Base-by-base conservation (phyloP, 2,329 filamentous ascomycete genomes). In the Onygenales sp. region DNA sequence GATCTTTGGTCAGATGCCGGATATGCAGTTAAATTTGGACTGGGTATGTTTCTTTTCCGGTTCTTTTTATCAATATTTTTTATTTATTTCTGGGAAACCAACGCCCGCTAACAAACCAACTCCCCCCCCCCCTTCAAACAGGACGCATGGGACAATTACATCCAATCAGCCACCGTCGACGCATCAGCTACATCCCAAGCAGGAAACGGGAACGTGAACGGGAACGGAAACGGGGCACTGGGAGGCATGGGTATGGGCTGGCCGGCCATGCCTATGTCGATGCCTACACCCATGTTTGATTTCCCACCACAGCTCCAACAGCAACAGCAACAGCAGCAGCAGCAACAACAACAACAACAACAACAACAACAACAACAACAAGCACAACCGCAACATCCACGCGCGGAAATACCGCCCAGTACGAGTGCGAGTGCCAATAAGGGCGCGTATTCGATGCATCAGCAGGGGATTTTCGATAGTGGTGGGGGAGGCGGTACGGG, bases 131-230 rank as follows among this genome's bases (percentile, higher is more conserved):
- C 17, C 17, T 2, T 17, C 13, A 36, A 51, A 59, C 58, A 84
- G 82, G 80, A 85, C 57, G 81, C 82, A 32, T 86, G 83, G 83
- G 84, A 87, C 63, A 80, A 77, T 6, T 86, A 85, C 60, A 80
- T 86, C 47, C 83, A 86, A 64, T 81, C 79, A 51, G 75, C 79
- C 5, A 74, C 65, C 6, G 58, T 75, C 36, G 74, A 76, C 47
- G 63, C 68, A 27, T 3, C 5, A 1, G 3, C 21, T 27, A 27
- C 8, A 60, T 27, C 21, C 67, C 11, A 71, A 64, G 43, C 67
- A 68, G 47, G 65, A 68, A 53, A 74, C 70, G 71, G 62, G 64
- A 13, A 65, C 65, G 46, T 61, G 45, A 62, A n/a, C 62, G 66
- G 52, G 63, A 65, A 38, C 66, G 61, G 39, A 56, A 58, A 42